Evolutionary conservation across 2,329 filamentous ascomycete species (phyloP).

Genomic region (Fusarium concolor): DNA sequence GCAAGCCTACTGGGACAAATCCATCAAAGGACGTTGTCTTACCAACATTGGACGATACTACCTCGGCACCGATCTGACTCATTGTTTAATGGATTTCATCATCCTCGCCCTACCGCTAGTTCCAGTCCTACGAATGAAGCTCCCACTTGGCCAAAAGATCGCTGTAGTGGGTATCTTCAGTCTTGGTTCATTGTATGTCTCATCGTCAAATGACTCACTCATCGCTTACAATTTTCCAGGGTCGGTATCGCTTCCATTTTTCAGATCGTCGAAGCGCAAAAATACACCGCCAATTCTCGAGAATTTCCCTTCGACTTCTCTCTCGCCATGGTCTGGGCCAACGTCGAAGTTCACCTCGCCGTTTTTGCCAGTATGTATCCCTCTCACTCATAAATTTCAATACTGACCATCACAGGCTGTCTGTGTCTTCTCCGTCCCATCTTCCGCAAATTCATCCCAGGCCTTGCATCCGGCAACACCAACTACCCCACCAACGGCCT

Average conservation of each 20-base stretch:
- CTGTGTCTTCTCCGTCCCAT: slow-evolving; percentile 32
- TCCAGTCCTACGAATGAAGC: slow-evolving; percentile 23
- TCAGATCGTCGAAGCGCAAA: slow-evolving; percentile 24
- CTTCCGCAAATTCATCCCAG: slow-evolving; percentile 35
- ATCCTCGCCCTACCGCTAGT: slow-evolving; percentile 26
- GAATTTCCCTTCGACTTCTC: slow-evolving; percentile 33
- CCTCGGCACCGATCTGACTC: slow-evolving; percentile 29
- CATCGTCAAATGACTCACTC: rapidly evolving
- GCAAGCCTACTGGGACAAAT: slow-evolving; percentile 34
- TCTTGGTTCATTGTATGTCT: slow-evolving; percentile 23
- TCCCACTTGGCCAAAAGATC: slow-evolving; percentile 28
- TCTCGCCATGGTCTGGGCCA: slow-evolving; percentile 33
- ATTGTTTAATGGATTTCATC: slow-evolving; percentile 32
- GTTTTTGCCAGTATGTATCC: slow-evolving; percentile 27
- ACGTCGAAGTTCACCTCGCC: slow-evolving; percentile 27
- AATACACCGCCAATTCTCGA: slow-evolving; percentile 19
- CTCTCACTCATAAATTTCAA: rapidly evolving
- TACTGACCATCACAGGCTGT: slow-evolving; percentile 14
- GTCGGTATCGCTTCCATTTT: slow-evolving; percentile 33
- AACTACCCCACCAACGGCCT: slow-evolving; percentile 25
- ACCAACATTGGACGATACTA: slow-evolving; percentile 20
- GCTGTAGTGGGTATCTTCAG: slow-evolving; percentile 31
- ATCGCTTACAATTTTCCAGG: neutral
- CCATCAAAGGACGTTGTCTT: slow-evolving; percentile 17
- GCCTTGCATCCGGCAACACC: slow-evolving; percentile 17